Evolutionary conservation across 768 basidiomycete species (phyloP).

Genomic region (Kwoniella botswanensis): DNA sequence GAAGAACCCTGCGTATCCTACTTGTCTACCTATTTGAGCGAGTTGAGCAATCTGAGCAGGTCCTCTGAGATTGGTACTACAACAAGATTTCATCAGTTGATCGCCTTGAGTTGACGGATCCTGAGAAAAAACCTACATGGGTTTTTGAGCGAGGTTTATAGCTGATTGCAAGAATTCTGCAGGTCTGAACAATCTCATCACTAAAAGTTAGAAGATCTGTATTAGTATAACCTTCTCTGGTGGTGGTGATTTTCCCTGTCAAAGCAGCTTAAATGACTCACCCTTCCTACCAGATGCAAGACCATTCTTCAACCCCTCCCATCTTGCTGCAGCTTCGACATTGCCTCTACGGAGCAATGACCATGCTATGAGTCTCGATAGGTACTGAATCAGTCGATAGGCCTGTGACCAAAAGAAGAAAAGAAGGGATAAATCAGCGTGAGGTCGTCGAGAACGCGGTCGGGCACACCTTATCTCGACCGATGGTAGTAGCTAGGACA

Average conservation of each 20-base stretch:
- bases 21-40: conserved; percentile 77
- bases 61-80: conserved; percentile 29
- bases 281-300: conserved; percentile 85
- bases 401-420: conserved; percentile 62
- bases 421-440: not conserved
- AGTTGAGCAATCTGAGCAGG: conserved; percentile 67
- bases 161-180: conserved; percentile 92
- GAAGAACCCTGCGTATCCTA: conserved; percentile 87
- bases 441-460: too few species aligned
- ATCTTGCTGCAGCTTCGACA: conserved; percentile 73
- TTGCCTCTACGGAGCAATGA: conserved; percentile 71
- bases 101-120: not conserved
- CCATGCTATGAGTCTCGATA: conserved; percentile 87
- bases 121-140: conserved; percentile 44
- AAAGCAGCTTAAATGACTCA: conserved; percentile 58
- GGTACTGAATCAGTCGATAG: conserved; percentile 89
- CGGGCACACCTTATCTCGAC: conserved; percentile 79
- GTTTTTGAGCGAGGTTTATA: conserved; percentile 66
- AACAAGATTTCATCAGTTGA: conserved; percentile 7
- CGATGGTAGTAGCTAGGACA: conserved; percentile 77
- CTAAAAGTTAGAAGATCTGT: too few species aligned
- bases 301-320: conserved; percentile 83
- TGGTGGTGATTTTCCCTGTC: too few species aligned
- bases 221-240: too few species aligned
- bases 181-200: conserved; percentile 81